Base-by-base conservation (phyloP, 176 grass and related monocot genomes). In the Triticum dicoccoides region DNA sequence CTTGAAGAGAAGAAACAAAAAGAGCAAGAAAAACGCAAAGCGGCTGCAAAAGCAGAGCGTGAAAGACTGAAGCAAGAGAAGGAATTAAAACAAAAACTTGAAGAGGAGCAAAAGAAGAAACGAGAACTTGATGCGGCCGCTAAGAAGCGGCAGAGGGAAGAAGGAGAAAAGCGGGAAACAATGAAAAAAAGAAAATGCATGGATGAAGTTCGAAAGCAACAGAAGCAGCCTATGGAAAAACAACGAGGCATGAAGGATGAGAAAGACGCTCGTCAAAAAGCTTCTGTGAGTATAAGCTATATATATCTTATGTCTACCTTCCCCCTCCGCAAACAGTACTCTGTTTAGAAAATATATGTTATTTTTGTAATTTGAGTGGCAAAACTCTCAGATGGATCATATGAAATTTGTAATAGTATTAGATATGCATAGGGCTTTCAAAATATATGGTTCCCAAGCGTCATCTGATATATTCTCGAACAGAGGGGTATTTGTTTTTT, bases 121-220 rank as follows among this genome's bases (percentile, higher is more conserved):
- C 88, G 87, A 20, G 90, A 88, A 78, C 85, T 83, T 84, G 89
- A 89, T 71, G 83, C 91, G 78, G 92, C 92, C 61, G 65, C 82
- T 64, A 96, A 87, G 86, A 99, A 99, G 85, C 92, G 97, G 87
- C 90, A 99, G 69, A 94, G 97, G 76, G 94, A 92, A 82, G 94
- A 94, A 82, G 93, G 83, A 77, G 95, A 91, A 84, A 94, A 67
- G 61, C 92, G 63, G 83, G 92, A 88, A 84, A 96, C 91, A 11
- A 89, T 89, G 56, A 91, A 42, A 71, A 95, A 95, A 85, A 89
- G 86, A 80, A 96, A 86, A 87, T 91, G 87, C 49, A 80, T 75
- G 11, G 89, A 96, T 76, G 88, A 87, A 77, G 61, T 84, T 93
- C 86, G 86, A 77, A 92, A 91, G 86, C 86, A 73, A 61, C 93